phyloP scores from a whole-genome alignment of 2,329 filamentous ascomycete species.

The Cladorrhinum sp. region DNA sequence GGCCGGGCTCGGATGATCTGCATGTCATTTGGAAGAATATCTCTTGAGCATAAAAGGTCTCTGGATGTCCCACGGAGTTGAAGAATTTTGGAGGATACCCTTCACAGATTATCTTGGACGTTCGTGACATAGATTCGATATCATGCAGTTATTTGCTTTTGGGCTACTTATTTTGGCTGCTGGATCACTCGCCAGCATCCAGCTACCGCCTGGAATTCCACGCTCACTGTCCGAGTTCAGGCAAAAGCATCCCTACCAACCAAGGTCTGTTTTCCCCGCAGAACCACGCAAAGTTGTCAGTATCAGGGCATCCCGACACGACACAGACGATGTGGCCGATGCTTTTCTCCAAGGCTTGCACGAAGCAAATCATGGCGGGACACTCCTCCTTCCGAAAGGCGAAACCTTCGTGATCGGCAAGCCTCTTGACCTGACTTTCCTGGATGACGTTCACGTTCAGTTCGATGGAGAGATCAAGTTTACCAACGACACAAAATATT shows the following conservation, averaged over 20 bases:
- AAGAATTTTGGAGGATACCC: not conserved
- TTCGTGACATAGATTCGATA: not conserved
- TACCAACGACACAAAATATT: slow-evolving; percentile 43
- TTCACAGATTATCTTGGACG: not conserved
- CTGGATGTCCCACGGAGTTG: no score
- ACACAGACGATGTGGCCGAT: slow-evolving; percentile 54
- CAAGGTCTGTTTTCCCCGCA: slow-evolving; percentile 15
- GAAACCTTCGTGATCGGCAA: slow-evolving; percentile 57
- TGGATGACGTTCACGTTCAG: slow-evolving; percentile 55
- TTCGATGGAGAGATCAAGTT: slow-evolving; percentile 55
- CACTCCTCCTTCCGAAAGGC: slow-evolving; percentile 51
- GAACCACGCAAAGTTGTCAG: slow-evolving; percentile 37
- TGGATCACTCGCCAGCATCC: slow-evolving; percentile 24
- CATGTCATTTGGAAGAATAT: not conserved
- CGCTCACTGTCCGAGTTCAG: slow-evolving; percentile 38
- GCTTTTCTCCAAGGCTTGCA: slow-evolving; percentile 54
- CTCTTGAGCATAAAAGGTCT: no score
- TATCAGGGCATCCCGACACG: slow-evolving; percentile 51
- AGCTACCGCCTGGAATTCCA: slow-evolving; percentile 34
- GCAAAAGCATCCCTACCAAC: slow-evolving; percentile 37
- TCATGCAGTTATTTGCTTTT: slow-evolving; percentile 26
- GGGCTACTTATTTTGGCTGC: slow-evolving; percentile 27
- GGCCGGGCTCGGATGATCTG: not conserved
- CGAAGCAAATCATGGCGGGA: slow-evolving; percentile 57
- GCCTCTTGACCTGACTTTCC: slow-evolving; percentile 56